Conservation (phyloP, 306 rosid species). For the Rubus parviflorus region DNA sequence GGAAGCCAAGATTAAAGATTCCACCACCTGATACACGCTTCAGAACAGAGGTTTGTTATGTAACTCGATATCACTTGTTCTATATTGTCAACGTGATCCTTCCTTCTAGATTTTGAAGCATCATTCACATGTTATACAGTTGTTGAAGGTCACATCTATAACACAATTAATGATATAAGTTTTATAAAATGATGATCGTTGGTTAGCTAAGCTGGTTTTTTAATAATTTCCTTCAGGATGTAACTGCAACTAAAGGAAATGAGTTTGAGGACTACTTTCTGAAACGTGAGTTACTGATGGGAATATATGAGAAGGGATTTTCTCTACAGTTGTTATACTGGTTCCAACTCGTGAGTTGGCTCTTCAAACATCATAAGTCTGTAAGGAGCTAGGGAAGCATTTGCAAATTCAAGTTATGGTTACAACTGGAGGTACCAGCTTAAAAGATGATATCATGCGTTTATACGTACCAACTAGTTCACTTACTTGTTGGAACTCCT, state of each 20-base stretch:
- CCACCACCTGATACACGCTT: slow-evolving; percentile 92
- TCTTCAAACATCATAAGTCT: slow-evolving; percentile 97
- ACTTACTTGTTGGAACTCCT: slow-evolving; percentile 92
- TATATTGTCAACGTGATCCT: neutral
- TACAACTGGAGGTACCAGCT: slow-evolving; percentile 96
- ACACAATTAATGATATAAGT: neutral
- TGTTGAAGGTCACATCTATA: neutral
- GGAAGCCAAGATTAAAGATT: slow-evolving; percentile 88
- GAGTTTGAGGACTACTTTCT: slow-evolving; percentile 98
- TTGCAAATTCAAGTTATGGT: slow-evolving; percentile 95
- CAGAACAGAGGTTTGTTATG: slow-evolving; percentile 74
- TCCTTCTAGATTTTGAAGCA: slow-evolving; percentile 3
- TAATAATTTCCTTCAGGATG: slow-evolving; percentile 58
- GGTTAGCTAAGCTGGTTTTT: slow-evolving; percentile 15
- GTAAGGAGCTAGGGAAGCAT: slow-evolving; percentile 96
- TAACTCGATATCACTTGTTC: neutral
- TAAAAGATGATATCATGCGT: slow-evolving; percentile 96
- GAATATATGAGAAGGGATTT: slow-evolving; percentile 96
- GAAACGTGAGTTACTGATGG: slow-evolving; percentile 98
- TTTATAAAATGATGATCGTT: neutral
- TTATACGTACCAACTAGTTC: slow-evolving; percentile 96
- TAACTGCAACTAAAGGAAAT: slow-evolving; percentile 98
- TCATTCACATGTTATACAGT: neutral
- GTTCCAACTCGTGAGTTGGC: slow-evolving; percentile 97
- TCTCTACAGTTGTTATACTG: slow-evolving; percentile 72